Evolutionary conservation across 768 basidiomycete genomes (phyloP).

Genomic region (Cytidiella melzeri): DNA sequence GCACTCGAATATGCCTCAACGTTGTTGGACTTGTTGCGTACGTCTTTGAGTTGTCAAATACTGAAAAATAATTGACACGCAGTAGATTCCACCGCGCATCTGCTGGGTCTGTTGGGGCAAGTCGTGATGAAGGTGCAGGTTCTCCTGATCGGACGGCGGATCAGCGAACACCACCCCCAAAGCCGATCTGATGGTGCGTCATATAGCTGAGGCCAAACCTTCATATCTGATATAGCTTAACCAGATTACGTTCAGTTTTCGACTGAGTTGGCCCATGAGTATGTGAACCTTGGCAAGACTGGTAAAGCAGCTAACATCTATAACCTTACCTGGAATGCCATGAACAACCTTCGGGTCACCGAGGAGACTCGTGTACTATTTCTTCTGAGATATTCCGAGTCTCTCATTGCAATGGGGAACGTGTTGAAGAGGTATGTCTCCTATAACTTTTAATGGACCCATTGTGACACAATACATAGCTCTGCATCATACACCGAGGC

Average conservation of each 20-base stretch:
- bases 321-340: constrained; percentile 42
- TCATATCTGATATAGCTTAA: background rate
- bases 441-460: background rate
- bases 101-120: constrained; percentile 68
- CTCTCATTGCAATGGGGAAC: constrained; percentile 55
- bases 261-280: constrained; percentile 72
- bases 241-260: constrained; percentile 63
- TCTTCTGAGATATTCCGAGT: constrained; percentile 61
- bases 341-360: constrained; percentile 40
- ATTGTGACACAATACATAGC: constrained; percentile 26
- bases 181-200: constrained; percentile 16
- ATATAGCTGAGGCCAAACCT: background rate
- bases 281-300: constrained; percentile 68
- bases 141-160: constrained; percentile 54
- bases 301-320: constrained; percentile 64
- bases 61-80: background rate
- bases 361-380: constrained; percentile 49
- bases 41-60: constrained; percentile 20
- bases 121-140: constrained; percentile 60
- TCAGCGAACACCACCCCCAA: constrained; percentile 47
- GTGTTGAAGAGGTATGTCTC: constrained; percentile 47
- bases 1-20: constrained; percentile 8
- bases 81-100: constrained; percentile 48
- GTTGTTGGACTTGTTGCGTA: constrained; percentile 49
- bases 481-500: constrained; percentile 58